Conservation (phyloP, 148 eudicot genomes). For the Camellia granthamiana region DNA sequence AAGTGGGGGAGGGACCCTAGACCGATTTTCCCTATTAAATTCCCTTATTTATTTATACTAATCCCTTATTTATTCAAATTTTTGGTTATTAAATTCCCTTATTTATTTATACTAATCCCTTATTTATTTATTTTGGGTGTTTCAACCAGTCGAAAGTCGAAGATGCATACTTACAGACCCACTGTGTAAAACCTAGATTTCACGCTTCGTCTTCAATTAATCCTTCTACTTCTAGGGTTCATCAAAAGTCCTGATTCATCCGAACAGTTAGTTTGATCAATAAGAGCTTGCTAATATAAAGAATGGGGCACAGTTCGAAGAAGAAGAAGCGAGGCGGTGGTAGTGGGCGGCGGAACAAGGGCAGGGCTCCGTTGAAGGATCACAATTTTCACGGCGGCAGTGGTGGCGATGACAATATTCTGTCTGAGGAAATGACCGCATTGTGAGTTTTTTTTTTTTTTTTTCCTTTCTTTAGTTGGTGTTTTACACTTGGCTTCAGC, state of each 20-base stretch:
- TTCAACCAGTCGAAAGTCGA: too few species aligned
- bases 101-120: too few species aligned
- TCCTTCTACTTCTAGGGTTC: not conserved
- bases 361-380: slow-evolving; percentile 61
- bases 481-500: not conserved
- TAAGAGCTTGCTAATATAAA: not conserved
- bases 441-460: slow-evolving; percentile 40
- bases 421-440: slow-evolving; percentile 84
- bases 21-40: too few species aligned
- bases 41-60: too few species aligned
- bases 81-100: too few species aligned
- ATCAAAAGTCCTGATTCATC: not conserved
- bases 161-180: not conserved
- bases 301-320: slow-evolving; percentile 77
- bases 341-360: slow-evolving; percentile 43
- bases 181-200: not conserved
- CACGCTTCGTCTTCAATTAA: not conserved
- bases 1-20: too few species aligned
- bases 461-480: not conserved
- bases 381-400: slow-evolving; percentile 35
- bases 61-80: too few species aligned
- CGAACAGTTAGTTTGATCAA: not conserved
- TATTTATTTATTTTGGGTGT: too few species aligned
- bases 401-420: slow-evolving; percentile 45
- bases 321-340: slow-evolving; percentile 68